Evolutionary conservation across 2,329 filamentous ascomycete genomes (phyloP), one percentile per base, ranked within the genome.

Genomic region (Colletotrichum aenigma): DNA sequence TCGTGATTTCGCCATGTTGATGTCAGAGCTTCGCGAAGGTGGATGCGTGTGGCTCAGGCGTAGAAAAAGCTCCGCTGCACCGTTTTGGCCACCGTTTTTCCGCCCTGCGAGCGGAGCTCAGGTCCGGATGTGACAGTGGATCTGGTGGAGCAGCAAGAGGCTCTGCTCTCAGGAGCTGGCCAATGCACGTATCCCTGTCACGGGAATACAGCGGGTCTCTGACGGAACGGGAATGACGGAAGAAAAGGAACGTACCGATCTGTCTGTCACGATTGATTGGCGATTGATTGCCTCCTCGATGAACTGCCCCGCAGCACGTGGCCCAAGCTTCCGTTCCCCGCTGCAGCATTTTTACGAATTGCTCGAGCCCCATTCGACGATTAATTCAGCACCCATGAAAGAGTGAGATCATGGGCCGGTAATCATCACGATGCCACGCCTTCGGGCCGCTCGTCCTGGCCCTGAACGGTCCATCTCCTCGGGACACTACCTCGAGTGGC

Each of bases 1-100:
- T 67, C 67, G 61, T 16, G 21, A 68, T 75, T 75, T 72, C 75
- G 75, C 71, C 72, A 77, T 75, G 62, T 77, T 77, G 75, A 76
- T 76, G 75, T 77, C 75, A 77, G 38, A 75, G 56, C 48, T 48
- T 21, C 18, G 36, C 52, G 70, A 48, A 55, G 67, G 60, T 75
- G 30, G 73, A 66, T 70, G 73, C 43, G 16, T 73, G 43, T 21
- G 43, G 43, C n/a, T 21, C 43, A 52, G 48, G 66, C 55, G n/a
- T n/a, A 58, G 67, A 48, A 32, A 56, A 24, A 48, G 28, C 21
- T 60, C 66, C 55, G 52, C 32, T 32, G 18, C 36, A 26, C 48
- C 24, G 43, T 55, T 58, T 26, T 10, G 60, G 13, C 66, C 56
- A 58, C 60, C 30, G 15, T 60, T 13, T 74, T 30, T 24, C 32